Conservation (phyloP, 441 rosid genomes). For the Pelargonium fulgidum region DNA sequence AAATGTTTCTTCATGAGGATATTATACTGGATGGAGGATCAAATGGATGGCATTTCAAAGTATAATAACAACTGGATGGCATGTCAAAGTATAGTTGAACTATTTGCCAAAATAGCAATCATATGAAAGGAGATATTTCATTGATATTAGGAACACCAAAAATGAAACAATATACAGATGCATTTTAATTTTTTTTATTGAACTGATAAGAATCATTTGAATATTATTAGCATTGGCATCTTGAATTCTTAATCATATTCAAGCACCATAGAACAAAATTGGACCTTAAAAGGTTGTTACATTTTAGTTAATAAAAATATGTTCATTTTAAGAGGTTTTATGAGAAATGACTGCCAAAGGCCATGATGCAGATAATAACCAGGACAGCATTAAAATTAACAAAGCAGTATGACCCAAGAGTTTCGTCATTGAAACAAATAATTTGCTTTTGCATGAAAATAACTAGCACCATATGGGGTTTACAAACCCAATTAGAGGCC, state of each 20-base stretch:
- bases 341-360: constrained; percentile 7
- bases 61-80: too few relatives aligned
- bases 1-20: constrained; percentile 1
- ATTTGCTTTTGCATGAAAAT: constrained; percentile 8
- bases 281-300: not conserved
- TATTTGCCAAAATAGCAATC: not conserved
- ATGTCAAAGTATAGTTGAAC: not conserved
- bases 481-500: constrained; percentile 6
- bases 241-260: not conserved
- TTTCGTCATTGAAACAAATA: constrained; percentile 1
- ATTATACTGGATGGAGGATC: not conserved
- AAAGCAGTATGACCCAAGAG: constrained; percentile 1
- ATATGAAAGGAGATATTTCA: not conserved
- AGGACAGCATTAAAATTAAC: constrained; percentile 15
- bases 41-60: too few relatives aligned
- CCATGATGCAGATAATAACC: constrained; percentile 4
- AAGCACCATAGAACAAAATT: not conserved
- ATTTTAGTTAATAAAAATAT: not conserved
- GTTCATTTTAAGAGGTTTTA: not conserved
- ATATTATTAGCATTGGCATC: not conserved
- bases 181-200: not conserved
- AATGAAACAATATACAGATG: not conserved
- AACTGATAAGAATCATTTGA: not conserved
- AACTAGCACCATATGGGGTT: not conserved
- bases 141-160: not conserved